Percentiles rank a stretch among this genome's conserved stretches.
Conservation (phyloP, 2,329 filamentous ascomycete genomes). For the Cytospora mali region DNA sequence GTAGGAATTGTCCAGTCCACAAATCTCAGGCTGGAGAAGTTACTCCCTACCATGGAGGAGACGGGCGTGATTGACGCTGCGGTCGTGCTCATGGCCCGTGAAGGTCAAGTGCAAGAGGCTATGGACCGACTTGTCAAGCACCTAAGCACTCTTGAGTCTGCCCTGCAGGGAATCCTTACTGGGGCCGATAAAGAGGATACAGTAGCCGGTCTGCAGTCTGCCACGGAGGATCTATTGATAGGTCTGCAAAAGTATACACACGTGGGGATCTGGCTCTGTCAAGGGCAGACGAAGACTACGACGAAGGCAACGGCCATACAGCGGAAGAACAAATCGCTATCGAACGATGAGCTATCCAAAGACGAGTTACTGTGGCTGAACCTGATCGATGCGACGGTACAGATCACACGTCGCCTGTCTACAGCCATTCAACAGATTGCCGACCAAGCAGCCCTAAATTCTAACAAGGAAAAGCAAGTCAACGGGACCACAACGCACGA, state of each 20-base stretch:
- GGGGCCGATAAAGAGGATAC: constrained; percentile 60
- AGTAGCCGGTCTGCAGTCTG: constrained; percentile 57
- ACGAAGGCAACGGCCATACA: constrained; percentile 50
- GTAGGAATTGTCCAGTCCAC: constrained; percentile 74
- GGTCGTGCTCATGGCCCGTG: constrained; percentile 84
- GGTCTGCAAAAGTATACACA: constrained; percentile 86
- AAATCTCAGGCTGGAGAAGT: constrained; percentile 75
- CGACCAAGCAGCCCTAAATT: constrained; percentile 26
- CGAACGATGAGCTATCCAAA: constrained; percentile 49
- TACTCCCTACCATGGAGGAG: constrained; percentile 86
- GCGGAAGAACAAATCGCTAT: constrained; percentile 52
- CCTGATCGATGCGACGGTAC: constrained; percentile 62
- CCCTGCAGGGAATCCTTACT: constrained; percentile 73
- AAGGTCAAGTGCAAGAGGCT: constrained; percentile 79
- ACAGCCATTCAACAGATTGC: constrained; percentile 48
- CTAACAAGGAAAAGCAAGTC: constrained; percentile 29
- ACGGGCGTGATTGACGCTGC: constrained; percentile 91
- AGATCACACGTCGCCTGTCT: constrained; percentile 66
- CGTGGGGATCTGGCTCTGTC: constrained; percentile 94
- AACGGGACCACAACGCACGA: constrained; percentile 34
- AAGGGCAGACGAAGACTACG: constrained; percentile 73
- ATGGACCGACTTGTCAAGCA: constrained; percentile 86
- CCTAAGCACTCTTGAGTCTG: constrained; percentile 75
- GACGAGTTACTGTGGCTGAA: constrained; percentile 63
- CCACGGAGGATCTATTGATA: constrained; percentile 72